These are phyloP conservation scores for Trichomonas vaginalis DNA, from an alignment of 208 protist species.

Conservation along the genomic window DNA sequence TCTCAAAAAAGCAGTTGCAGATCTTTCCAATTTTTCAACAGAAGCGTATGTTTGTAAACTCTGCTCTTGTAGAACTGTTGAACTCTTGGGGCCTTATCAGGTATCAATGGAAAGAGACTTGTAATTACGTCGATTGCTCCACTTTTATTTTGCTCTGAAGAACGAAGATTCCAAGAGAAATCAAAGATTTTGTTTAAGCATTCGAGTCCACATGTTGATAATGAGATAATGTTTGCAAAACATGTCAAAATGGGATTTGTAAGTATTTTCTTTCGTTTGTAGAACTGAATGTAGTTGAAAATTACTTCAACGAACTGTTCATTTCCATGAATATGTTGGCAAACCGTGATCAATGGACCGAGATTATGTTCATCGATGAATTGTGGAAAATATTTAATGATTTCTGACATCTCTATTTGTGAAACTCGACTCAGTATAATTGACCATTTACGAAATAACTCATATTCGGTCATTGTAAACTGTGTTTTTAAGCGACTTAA, in stretches of 20 bases:
- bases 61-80: neutral
- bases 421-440: too few species aligned
- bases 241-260: neutral
- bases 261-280: neutral
- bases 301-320: neutral
- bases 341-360: too few species aligned
- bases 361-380: too few species aligned
- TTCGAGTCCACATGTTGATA: neutral
- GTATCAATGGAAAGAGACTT: neutral
- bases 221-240: neutral
- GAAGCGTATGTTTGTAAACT: neutral
- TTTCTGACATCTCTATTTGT: too few species aligned
- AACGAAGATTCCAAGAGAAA: neutral
- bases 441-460: too few species aligned
- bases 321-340: neutral
- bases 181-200: neutral
- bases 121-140: neutral
- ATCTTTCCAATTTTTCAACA: neutral
- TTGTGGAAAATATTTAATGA: too few species aligned
- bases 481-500: too few species aligned
- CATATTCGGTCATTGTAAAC: too few species aligned
- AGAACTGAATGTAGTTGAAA: neutral
- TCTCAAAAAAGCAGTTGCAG: neutral
- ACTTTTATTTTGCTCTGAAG: neutral
- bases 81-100: neutral